Evolutionary conservation across 2,329 filamentous ascomycete species (phyloP).

Genomic region (Tolypocladium cylindrosporum): DNA sequence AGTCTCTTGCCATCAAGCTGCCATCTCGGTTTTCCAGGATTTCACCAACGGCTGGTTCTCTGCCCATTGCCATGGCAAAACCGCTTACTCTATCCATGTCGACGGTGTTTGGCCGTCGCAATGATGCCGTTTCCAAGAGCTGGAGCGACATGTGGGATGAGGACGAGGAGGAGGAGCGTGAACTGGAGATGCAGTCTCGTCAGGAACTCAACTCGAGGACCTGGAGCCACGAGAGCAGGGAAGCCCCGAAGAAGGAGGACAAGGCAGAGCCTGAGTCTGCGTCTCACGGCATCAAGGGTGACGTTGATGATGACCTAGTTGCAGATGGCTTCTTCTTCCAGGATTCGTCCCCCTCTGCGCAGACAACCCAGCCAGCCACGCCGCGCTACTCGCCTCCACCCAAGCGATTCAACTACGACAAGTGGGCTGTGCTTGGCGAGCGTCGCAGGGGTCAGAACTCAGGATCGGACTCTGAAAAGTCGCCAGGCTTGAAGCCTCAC

Average conservation of each 20-base stretch:
- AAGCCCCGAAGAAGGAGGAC: conserved; percentile 12
- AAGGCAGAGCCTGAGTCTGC: conserved; percentile 9
- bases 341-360: conserved; percentile 37
- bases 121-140: conserved; percentile 84
- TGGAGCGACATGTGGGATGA: conserved; percentile 99
- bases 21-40: conserved; percentile 30
- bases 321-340: conserved; percentile 67
- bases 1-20: conserved; percentile 52
- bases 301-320: conserved; percentile 55
- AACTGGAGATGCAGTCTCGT: conserved; percentile 47
- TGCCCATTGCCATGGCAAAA: conserved; percentile 73
- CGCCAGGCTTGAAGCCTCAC: conserved; percentile 37
- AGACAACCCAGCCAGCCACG: conserved; percentile 24
- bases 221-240: conserved; percentile 67
- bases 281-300: conserved; percentile 27
- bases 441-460: conserved; percentile 60
- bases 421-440: conserved; percentile 83
- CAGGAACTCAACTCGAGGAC: conserved; percentile 64
- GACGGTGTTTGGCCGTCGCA: conserved; percentile 67
- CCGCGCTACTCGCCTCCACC: conserved; percentile 55
- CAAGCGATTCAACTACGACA: conserved; percentile 59
- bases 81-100: conserved; percentile 64
- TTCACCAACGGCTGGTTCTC: conserved; percentile 54
- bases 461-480: conserved; percentile 38
- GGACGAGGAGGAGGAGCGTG: conserved; percentile 67